A percentile compares a stretch with the other conserved stretches of the same genome.
phyloP scores from a whole-genome alignment of 805 yeast genomes.

The Metschnikowia amazonensis region DNA sequence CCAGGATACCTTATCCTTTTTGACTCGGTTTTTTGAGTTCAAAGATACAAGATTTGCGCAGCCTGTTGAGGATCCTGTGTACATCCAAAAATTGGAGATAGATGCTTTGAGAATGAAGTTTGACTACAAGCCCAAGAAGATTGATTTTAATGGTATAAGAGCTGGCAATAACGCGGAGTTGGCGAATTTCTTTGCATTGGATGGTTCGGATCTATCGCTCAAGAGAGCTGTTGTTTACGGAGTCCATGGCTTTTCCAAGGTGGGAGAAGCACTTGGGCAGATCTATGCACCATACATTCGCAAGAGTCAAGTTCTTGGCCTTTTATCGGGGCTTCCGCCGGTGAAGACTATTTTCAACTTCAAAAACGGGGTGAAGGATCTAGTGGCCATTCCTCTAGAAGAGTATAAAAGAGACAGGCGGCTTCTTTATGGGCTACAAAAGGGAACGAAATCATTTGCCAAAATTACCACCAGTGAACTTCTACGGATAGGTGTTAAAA shows the following conservation, averaged over 20 bases:
- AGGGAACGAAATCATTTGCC: conserved; percentile 71
- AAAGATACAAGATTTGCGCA: conserved; percentile 65
- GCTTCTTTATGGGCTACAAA: conserved; percentile 63
- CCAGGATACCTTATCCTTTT: conserved; percentile 87
- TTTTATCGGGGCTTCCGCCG: conserved; percentile 81
- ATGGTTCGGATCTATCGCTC: conserved; percentile 73
- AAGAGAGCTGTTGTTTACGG: conserved; percentile 68
- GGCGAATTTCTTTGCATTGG: conserved; percentile 82
- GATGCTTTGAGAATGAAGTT: conserved; percentile 58
- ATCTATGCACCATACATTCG: conserved; percentile 88
- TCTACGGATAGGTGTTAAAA: conserved; percentile 73
- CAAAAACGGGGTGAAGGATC: conserved; percentile 72
- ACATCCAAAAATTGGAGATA: conserved; percentile 64
- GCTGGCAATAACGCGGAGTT: conserved; percentile 87
- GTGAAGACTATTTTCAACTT: conserved; percentile 71
- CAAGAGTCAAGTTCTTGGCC: conserved; percentile 73
- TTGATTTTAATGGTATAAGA: conserved; percentile 78
- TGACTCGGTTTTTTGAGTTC: conserved; percentile 77
- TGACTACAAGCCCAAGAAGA: conserved; percentile 88
- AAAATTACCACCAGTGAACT: conserved; percentile 77
- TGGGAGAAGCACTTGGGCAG: conserved; percentile 55
- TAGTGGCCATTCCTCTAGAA: conserved; percentile 66
- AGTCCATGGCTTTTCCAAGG: conserved; percentile 62
- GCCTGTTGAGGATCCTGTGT: conserved; percentile 62
- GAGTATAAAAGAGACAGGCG: conserved; percentile 76